Evolutionary conservation across 1,284 basidiomycete species (phyloP).

Genomic region (Entoloma clypeatum): DNA sequence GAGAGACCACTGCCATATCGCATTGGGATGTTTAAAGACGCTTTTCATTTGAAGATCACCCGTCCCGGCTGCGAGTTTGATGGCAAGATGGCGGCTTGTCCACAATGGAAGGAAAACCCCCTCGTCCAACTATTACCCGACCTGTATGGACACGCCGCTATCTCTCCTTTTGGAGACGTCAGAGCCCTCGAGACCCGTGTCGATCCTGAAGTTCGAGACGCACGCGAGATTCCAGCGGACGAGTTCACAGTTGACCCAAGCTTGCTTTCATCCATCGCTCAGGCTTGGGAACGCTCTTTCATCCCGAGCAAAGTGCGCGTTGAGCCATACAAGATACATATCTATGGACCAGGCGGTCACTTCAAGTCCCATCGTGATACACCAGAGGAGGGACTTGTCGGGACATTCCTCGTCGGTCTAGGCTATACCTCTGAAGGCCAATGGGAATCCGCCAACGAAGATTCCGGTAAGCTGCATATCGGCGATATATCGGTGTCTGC

Average conservation of each 20-base stretch:
- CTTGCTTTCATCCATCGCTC: conserved; percentile 19
- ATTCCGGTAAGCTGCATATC: too few relatives aligned
- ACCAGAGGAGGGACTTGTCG: conserved; percentile 26
- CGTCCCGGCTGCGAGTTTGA: conserved; percentile 19
- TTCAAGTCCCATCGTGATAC: conserved; percentile 31
- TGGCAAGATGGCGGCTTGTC: conserved; percentile 5
- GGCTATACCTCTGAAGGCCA: conserved; percentile 20
- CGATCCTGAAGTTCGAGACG: conserved; percentile 19
- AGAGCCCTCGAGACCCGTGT: conserved; percentile 19
- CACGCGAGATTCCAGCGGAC: conserved; percentile 26
- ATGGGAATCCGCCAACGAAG: background rate
- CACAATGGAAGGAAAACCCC: background rate
- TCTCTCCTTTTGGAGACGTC: conserved; percentile 25
- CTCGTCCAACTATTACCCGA: conserved; percentile 6
- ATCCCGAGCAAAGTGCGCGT: conserved; percentile 21
- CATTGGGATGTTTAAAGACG: too few relatives aligned
- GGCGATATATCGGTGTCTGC: conserved; percentile 13
- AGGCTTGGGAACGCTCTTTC: conserved; percentile 23
- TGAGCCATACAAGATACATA: conserved; percentile 31
- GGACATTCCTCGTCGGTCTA: conserved; percentile 28
- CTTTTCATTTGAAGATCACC: conserved; percentile 16
- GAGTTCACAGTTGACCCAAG: conserved; percentile 23
- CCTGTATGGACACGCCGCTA: conserved; percentile 18
- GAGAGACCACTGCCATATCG: too few relatives aligned
- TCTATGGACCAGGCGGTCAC: conserved; percentile 28